These are phyloP conservation scores for Citeromyces hawaiiensis DNA, from an alignment of 1,139 yeast species.

Conservation along the genomic window DNA sequence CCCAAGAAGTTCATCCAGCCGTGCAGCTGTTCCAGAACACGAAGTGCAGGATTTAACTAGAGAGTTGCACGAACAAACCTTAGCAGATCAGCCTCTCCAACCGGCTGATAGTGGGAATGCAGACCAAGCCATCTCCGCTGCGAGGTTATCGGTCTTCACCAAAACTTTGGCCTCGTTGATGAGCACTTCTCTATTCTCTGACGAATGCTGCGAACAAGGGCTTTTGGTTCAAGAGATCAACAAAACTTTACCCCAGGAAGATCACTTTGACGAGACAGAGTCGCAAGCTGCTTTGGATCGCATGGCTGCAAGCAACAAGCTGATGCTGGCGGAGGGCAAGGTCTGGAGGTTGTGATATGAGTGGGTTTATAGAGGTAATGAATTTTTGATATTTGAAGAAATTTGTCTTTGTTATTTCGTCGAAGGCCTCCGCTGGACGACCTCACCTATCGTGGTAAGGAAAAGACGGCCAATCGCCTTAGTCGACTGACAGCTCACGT, in stretches of 20 bases:
- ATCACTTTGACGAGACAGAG: constrained; percentile 38
- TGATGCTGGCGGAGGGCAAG: constrained; percentile 50
- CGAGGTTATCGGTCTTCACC: constrained; percentile 16
- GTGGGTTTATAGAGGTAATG: not conserved
- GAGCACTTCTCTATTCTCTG: constrained; percentile 6
- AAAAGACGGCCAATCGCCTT: too few species aligned
- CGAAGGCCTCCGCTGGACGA: too few species aligned
- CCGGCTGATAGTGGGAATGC: not conserved
- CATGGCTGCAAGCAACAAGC: constrained; percentile 41
- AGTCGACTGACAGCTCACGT: too few species aligned
- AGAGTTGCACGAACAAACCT: not conserved
- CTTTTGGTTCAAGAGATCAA: constrained; percentile 8
- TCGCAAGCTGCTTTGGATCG: constrained; percentile 35
- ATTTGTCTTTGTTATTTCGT: too few species aligned
- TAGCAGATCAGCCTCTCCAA: not conserved
- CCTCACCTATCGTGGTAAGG: too few species aligned
- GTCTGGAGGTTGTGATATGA: constrained; percentile 39
- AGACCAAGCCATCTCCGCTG: constrained; percentile 11
- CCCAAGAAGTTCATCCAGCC: not conserved
- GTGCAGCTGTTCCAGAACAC: not conserved
- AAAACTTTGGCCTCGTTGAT: constrained; percentile 13
- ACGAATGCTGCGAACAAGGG: not conserved
- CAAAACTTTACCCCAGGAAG: constrained; percentile 43
- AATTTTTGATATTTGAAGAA: not conserved
- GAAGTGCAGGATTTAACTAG: not conserved